phyloP scores from a whole-genome alignment of 2,329 filamentous ascomycete genomes.

The Penicillium vulpinum region DNA sequence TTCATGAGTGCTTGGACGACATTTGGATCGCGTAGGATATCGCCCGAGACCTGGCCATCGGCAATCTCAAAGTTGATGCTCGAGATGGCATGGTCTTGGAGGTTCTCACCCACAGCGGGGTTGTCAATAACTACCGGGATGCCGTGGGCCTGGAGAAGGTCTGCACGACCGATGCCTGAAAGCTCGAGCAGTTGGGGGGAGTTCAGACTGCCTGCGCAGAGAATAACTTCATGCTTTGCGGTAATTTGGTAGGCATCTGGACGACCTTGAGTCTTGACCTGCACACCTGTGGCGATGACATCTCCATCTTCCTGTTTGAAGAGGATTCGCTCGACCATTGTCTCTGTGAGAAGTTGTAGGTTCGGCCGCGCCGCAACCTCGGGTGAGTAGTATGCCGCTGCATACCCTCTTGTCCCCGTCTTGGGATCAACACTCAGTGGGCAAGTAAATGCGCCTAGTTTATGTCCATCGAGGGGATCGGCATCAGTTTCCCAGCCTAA shows the following conservation, averaged over 20 bases:
- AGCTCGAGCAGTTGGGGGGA: conserved; percentile 61
- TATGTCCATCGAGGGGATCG: conserved; percentile 40
- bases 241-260: conserved; percentile 24
- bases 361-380: conserved; percentile 46
- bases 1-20: conserved; percentile 21
- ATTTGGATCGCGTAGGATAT: conserved; percentile 25
- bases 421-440: conserved; percentile 36
- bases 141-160: conserved; percentile 43
- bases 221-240: conserved; percentile 54
- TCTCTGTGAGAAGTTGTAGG: conserved; percentile 49
- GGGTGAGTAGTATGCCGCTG: conserved; percentile 44
- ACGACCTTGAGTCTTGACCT: conserved; percentile 21
- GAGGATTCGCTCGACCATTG: conserved; percentile 49
- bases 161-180: conserved; percentile 58
- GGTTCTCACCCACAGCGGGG: conserved; percentile 51
- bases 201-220: conserved; percentile 59
- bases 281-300: conserved; percentile 20
- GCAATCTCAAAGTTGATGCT: conserved; percentile 29
- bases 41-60: conserved; percentile 25
- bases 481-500: conserved; percentile 24
- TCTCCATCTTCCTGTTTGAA: conserved; percentile 35
- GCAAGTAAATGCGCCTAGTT: conserved; percentile 42
- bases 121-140: conserved; percentile 49
- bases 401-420: conserved; percentile 39
- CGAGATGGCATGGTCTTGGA: conserved; percentile 51